Evolutionary conservation across 345 rosid genomes (phyloP).

Genomic region (Noccaea caerulescens): DNA sequence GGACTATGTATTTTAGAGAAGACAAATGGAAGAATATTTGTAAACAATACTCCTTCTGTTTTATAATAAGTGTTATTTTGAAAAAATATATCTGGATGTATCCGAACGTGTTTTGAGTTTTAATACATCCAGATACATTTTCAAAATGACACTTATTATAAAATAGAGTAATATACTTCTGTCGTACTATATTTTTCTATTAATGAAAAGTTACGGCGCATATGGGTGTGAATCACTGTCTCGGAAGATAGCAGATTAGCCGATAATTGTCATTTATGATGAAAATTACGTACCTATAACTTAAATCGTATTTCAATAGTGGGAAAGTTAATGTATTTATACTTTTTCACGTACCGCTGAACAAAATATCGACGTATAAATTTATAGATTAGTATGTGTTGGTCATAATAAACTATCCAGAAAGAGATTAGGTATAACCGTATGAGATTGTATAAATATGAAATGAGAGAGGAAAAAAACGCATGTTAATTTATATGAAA

Average conservation of each 20-base stretch:
- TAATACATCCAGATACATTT: too few relatives aligned
- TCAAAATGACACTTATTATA: too few relatives aligned
- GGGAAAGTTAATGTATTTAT: not conserved
- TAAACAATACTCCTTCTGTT: too few relatives aligned
- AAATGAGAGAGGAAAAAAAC: constrained; percentile 20
- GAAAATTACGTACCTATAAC: not conserved
- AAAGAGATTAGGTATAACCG: constrained; percentile 18
- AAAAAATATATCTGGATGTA: too few relatives aligned
- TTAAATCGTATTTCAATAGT: not conserved
- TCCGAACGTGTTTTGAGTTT: too few relatives aligned
- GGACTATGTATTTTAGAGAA: too few relatives aligned
- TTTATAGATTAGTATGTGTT: not conserved
- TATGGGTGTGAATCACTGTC: not conserved
- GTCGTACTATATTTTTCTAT: too few relatives aligned
- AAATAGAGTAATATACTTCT: too few relatives aligned
- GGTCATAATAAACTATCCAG: not conserved
- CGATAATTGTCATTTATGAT: not conserved
- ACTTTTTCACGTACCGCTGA: not conserved
- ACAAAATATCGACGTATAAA: not conserved
- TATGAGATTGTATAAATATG: constrained; percentile 10
- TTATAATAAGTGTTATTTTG: too few relatives aligned
- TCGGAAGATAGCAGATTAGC: constrained; percentile 4
- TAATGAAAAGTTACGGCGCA: too few relatives aligned
- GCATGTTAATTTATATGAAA: constrained; percentile 37
- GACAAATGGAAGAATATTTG: too few relatives aligned